A percentile compares a stretch with the other conserved stretches of the same genome.
These are phyloP conservation scores for Besnoitia besnoiti DNA, from an alignment of 169 alveolate genomes.

Conservation along the genomic window DNA sequence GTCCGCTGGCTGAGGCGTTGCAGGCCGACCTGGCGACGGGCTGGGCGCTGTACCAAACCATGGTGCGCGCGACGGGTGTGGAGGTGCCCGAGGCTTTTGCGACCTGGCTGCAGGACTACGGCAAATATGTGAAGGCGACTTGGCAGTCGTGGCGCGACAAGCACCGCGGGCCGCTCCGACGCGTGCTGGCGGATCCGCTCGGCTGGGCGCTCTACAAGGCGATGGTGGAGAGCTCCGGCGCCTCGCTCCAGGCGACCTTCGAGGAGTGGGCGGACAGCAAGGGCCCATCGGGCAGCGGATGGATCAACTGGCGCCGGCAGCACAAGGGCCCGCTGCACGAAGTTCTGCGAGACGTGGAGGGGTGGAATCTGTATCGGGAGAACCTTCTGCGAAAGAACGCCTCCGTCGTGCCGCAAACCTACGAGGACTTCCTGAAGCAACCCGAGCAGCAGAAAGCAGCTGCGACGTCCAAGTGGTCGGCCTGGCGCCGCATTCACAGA, in stretches of 20 bases:
- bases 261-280: conserved; percentile 64
- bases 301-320: conserved; percentile 61
- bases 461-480: conserved; percentile 58
- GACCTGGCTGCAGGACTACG: conserved; percentile 11
- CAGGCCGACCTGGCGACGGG: conserved; percentile 28
- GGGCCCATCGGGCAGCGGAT: conserved; percentile 38
- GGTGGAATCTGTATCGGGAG: conserved; percentile 59
- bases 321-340: conserved; percentile 67
- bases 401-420: conserved; percentile 50
- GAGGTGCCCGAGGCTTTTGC: conserved; percentile 33
- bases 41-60: conserved; percentile 45
- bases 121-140: conserved; percentile 5
- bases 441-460: conserved; percentile 59
- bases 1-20: conserved; percentile 26
- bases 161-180: neutral
- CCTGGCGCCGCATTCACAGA: conserved; percentile 55
- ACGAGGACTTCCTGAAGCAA: conserved; percentile 53
- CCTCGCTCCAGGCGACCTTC: conserved; percentile 34
- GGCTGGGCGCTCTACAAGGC: conserved; percentile 63
- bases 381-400: conserved; percentile 49
- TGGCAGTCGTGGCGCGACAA: neutral
- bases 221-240: conserved; percentile 44
- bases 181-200: conserved; percentile 53
- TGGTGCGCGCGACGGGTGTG: neutral
- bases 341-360: conserved; percentile 60